Evolutionary conservation across 352 stramenopile species (phyloP).

Genomic region (Aphanomyces euteiches): DNA sequence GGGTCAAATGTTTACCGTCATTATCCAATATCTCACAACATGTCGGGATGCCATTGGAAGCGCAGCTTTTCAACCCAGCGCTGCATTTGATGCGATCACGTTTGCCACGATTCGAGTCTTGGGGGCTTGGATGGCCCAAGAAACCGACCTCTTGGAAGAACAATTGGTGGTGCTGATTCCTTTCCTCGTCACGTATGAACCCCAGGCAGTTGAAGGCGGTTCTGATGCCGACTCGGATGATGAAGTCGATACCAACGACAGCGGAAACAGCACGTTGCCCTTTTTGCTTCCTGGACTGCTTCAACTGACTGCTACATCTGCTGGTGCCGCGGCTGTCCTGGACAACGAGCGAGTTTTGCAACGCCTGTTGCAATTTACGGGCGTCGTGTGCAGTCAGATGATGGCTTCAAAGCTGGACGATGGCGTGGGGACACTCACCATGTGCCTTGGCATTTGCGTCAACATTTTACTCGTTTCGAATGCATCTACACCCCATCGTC

Average conservation of each 20-base stretch:
- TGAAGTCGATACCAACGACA: conserved; percentile 50
- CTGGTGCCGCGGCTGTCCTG: conserved; percentile 53
- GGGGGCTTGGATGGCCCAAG: conserved; percentile 78
- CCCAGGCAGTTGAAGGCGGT: conserved; percentile 5
- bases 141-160: conserved; percentile 66
- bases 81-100: conserved; percentile 64
- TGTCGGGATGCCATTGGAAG: conserved; percentile 59
- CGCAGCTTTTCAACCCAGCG: conserved; percentile 43
- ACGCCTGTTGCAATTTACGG: conserved; percentile 74
- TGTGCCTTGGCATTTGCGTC: conserved; percentile 72
- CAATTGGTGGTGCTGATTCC: conserved; percentile 65
- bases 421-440: conserved; percentile 60
- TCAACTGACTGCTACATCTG: conserved; percentile 63
- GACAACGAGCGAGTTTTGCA: conserved; percentile 58
- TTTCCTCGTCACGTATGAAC: conserved; percentile 77
- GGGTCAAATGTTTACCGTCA: conserved; percentile 60
- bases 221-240: conserved; percentile 49
- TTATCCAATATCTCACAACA: conserved; percentile 66
- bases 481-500: not conserved
- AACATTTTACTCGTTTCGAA: conserved; percentile 63
- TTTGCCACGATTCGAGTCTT: conserved; percentile 73
- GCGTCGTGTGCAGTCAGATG: conserved; percentile 57
- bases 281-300: conserved; percentile 78
- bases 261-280: conserved; percentile 62
- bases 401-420: conserved; percentile 44